A percentile compares a stretch with the other conserved stretches of the same genome.
Conservation (phyloP, 176 grass and related monocot genomes). For the Elymus sibiricus region DNA sequence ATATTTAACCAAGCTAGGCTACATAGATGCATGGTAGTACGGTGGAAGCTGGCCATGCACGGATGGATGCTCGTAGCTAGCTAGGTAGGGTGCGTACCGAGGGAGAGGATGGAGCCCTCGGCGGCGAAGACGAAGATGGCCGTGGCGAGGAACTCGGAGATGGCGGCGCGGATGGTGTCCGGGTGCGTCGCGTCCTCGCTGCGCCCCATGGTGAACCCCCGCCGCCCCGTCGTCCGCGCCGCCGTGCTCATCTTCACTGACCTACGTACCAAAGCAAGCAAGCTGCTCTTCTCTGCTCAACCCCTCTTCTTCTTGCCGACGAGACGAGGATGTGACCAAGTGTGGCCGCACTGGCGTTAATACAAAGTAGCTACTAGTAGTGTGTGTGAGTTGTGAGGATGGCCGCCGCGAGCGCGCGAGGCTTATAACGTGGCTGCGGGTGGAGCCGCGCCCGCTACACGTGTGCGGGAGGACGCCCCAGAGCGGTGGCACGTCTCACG, state of each 20-base stretch:
- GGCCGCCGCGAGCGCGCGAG: background rate
- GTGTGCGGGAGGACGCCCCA: background rate
- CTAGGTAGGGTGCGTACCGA: conserved; percentile 39
- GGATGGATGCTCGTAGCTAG: too few relatives aligned
- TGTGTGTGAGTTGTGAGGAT: background rate
- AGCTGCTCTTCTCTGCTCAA: background rate
- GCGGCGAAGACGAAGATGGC: conserved; percentile 96
- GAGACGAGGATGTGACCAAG: background rate
- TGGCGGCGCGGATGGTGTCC: conserved; percentile 77
- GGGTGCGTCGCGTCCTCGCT: conserved; percentile 72
- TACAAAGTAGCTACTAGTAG: background rate
- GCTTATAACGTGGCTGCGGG: background rate
- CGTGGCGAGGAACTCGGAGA: conserved; percentile 87
- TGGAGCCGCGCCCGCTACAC: background rate
- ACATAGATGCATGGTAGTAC: background rate
- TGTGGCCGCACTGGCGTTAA: background rate
- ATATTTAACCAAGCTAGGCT: background rate
- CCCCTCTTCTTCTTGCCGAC: background rate
- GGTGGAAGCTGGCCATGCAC: background rate
- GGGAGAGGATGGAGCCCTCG: conserved; percentile 90
- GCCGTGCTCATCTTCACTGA: conserved; percentile 31
- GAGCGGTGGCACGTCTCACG: conserved; percentile 20
- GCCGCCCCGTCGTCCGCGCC: conserved; percentile 27
- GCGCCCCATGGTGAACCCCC: conserved; percentile 66
- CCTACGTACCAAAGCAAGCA: background rate